Conservation (phyloP, 2,329 filamentous ascomycete species). For the Xylariales sp. region DNA sequence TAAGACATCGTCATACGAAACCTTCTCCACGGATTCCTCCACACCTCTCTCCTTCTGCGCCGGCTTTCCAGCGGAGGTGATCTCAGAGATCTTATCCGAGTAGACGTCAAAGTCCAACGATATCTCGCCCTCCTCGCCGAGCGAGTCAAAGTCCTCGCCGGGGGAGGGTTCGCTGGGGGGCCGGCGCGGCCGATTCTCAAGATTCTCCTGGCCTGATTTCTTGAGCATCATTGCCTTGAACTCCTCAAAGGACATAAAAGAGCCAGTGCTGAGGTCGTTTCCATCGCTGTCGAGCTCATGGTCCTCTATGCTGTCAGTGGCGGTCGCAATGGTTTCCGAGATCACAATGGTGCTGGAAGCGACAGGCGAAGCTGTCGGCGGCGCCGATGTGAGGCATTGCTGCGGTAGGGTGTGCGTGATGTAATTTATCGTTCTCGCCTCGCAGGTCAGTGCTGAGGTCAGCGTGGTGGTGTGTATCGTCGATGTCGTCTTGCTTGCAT, state of each 20-base stretch:
- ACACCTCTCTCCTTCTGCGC: slow-evolving; percentile 18
- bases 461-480: not conserved
- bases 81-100: slow-evolving; percentile 40
- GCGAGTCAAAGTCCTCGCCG: slow-evolving; percentile 65
- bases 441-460: slow-evolving; percentile 37
- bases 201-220: slow-evolving; percentile 69
- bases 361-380: slow-evolving; percentile 30
- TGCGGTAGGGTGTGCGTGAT: slow-evolving; percentile 75
- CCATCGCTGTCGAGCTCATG: slow-evolving; percentile 56
- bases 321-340: slow-evolving; percentile 12
- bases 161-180: slow-evolving; percentile 46
- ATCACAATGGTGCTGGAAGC: slow-evolving; percentile 10
- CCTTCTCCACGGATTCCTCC: slow-evolving; percentile 34
- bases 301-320: slow-evolving; percentile 28
- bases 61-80: slow-evolving; percentile 25
- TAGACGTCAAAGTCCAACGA: slow-evolving; percentile 49
- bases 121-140: slow-evolving; percentile 89
- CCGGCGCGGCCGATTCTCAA: slow-evolving; percentile 63
- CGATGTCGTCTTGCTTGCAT: slow-evolving; percentile 4
- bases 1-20: slow-evolving; percentile 42
- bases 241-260: slow-evolving; percentile 95
- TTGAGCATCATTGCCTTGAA: slow-evolving; percentile 95
- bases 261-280: slow-evolving; percentile 55
- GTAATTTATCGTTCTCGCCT: slow-evolving; percentile 69
- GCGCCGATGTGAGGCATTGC: slow-evolving; percentile 66